Evolutionary conservation across 441 rosid species (phyloP).

Genomic region (Iberis amara): DNA sequence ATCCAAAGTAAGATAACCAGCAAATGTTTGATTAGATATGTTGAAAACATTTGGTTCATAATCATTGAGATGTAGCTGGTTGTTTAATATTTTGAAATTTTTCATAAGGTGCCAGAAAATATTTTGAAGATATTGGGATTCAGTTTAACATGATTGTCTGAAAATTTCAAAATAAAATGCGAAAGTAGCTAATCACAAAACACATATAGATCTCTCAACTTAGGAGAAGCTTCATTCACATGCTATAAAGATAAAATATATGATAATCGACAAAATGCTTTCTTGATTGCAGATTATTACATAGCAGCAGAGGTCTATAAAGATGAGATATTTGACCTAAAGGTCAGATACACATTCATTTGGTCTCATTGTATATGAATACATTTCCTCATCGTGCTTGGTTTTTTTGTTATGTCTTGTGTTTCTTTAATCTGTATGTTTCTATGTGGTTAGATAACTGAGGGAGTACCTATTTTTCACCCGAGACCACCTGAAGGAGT

Average conservation of each 20-base stretch:
- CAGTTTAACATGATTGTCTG: slow-evolving; percentile 60
- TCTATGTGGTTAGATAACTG: slow-evolving; percentile 57
- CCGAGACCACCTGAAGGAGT: slow-evolving; percentile 69
- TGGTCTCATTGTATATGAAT: slow-evolving; percentile 83
- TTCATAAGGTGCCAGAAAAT: slow-evolving; percentile 99
- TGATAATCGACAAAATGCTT: too few species aligned
- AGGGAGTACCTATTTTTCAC: slow-evolving; percentile 73
- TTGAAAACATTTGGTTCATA: not conserved
- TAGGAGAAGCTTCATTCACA: too few species aligned
- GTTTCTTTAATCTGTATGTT: too few species aligned
- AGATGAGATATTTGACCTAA: slow-evolving; percentile 59
- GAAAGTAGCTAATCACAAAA: slow-evolving; percentile 40
- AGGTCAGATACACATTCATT: slow-evolving; percentile 77
- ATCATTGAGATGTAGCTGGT: not conserved
- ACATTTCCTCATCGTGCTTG: too few species aligned
- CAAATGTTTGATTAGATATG: slow-evolving; percentile 1
- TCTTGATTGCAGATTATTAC: slow-evolving; percentile 62
- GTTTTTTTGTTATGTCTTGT: too few species aligned
- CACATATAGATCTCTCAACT: slow-evolving; percentile 52
- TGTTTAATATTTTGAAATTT: slow-evolving; percentile 49
- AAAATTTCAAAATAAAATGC: slow-evolving; percentile 55
- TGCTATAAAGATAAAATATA: too few species aligned
- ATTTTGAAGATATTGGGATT: slow-evolving; percentile 86
- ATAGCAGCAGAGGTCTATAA: slow-evolving; percentile 74
- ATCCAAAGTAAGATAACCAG: slow-evolving; percentile 76